These are phyloP conservation scores for Nitzschia sp. DNA, from an alignment of 108 stramenopile species.

Conservation along the genomic window DNA sequence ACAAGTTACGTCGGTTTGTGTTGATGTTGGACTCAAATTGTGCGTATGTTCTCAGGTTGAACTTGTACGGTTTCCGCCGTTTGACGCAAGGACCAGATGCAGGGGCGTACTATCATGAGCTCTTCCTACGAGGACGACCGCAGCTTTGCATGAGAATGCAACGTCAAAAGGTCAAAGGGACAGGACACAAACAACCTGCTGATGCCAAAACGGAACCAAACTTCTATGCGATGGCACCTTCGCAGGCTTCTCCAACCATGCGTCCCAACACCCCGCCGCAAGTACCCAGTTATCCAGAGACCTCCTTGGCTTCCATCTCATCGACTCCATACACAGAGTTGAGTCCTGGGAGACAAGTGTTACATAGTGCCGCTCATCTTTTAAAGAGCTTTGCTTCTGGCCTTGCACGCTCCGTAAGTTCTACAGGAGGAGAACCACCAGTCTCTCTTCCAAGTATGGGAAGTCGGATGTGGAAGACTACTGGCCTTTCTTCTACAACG, in stretches of 20 bases:
- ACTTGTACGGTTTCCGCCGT: constrained; percentile 91
- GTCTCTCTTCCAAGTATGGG: too few relatives aligned
- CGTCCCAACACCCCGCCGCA: not conserved
- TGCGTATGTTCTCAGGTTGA: constrained; percentile 43
- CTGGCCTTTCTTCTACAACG: too few relatives aligned
- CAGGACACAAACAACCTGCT: constrained; percentile 86
- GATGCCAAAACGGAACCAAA: constrained; percentile 80
- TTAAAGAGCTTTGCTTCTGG: constrained; percentile 44
- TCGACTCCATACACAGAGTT: constrained; percentile 9
- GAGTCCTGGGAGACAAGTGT: constrained; percentile 36
- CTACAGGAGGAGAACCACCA: too few relatives aligned
- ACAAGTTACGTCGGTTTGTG: too few relatives aligned
- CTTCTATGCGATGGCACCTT: constrained; percentile 73
- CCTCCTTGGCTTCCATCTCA: not conserved
- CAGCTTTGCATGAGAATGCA: constrained; percentile 74
- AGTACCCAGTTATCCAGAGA: not conserved
- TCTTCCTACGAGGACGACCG: constrained; percentile 80
- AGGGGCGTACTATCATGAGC: constrained; percentile 80
- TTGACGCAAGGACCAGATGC: constrained; percentile 85
- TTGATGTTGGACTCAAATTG: not conserved
- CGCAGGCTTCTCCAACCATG: constrained; percentile 3
- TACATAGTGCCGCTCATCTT: constrained; percentile 54
- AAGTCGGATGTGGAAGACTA: too few relatives aligned
- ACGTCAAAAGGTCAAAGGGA: constrained; percentile 86
- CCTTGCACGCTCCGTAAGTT: not conserved